Conservation (phyloP, 106 monocot genomes). For the Dactylorhiza incarnata region DNA sequence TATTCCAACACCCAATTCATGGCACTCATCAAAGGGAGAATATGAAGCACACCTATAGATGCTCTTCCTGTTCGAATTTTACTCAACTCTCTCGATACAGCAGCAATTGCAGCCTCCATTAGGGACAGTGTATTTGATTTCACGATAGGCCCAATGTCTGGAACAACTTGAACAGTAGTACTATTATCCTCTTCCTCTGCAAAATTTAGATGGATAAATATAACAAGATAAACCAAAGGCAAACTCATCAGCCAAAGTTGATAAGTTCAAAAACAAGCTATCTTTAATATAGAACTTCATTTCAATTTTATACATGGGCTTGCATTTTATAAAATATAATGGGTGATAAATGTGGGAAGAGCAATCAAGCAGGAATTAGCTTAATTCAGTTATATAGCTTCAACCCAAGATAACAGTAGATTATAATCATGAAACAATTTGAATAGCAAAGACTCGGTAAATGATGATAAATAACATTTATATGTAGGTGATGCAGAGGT, state of each 20-base stretch:
- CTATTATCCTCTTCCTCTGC: conserved; percentile 49
- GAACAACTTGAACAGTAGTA: conserved; percentile 44
- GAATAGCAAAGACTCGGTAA: background rate
- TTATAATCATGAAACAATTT: background rate
- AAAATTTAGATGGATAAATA: conserved; percentile 18
- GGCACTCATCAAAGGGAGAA: background rate
- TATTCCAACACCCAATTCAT: background rate
- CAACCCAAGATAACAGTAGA: background rate
- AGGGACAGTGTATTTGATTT: conserved; percentile 54
- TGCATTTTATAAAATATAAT: background rate
- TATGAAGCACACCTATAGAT: conserved; percentile 44
- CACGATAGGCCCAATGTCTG: conserved; percentile 60
- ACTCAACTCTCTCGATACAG: conserved; percentile 71
- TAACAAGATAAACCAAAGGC: background rate
- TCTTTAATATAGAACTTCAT: background rate
- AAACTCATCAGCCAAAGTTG: background rate
- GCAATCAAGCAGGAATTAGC: background rate
- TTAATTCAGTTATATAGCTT: background rate
- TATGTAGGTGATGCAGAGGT: too few relatives aligned
- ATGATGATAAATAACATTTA: background rate
- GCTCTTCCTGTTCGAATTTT: conserved; percentile 94
- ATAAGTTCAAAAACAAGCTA: background rate
- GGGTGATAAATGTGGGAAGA: background rate
- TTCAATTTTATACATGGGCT: background rate
- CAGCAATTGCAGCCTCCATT: conserved; percentile 80